Evolutionary conservation across 2,329 filamentous ascomycete genomes (phyloP).

Genomic region (Daldinia eschscholtzii): DNA sequence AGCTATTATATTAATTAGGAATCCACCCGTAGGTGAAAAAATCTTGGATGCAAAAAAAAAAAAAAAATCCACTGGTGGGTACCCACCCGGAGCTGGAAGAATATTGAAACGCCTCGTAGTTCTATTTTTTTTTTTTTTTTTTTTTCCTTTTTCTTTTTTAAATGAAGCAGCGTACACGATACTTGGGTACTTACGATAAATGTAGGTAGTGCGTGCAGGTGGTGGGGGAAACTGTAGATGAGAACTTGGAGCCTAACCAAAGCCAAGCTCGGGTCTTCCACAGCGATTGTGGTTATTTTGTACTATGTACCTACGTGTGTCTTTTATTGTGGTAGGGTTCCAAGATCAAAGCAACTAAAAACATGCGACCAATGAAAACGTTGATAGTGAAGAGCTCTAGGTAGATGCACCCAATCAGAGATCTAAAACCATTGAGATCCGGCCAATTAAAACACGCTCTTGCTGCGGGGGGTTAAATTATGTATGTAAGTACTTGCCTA

Average conservation of each 20-base stretch:
- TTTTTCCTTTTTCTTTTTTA: background rate
- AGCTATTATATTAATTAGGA: slow-evolving; percentile 28
- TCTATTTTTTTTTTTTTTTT: background rate
- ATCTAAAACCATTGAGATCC: no score
- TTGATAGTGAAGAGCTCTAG: no score
- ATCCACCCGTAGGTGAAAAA: slow-evolving; percentile 21
- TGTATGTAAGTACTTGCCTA: no score
- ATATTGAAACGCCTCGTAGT: background rate
- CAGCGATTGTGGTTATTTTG: no score
- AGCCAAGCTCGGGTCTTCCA: background rate
- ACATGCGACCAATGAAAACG: no score
- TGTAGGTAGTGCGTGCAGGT: background rate
- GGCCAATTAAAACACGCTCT: no score
- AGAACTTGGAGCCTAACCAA: background rate
- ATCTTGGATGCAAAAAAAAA: slow-evolving; percentile 7
- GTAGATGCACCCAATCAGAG: no score
- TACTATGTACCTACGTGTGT: no score
- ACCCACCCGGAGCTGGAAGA: background rate
- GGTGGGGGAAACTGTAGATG: background rate
- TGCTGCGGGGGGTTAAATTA: no score
- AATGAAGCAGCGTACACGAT: background rate
- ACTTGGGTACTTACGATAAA: slow-evolving; percentile 2
- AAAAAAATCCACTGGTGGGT: slow-evolving; percentile 10
- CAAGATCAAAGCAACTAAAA: no score
- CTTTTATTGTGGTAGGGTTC: no score